Base-by-base conservation (phyloP, 805 yeast genomes). In the Kodamaea restingae region DNA sequence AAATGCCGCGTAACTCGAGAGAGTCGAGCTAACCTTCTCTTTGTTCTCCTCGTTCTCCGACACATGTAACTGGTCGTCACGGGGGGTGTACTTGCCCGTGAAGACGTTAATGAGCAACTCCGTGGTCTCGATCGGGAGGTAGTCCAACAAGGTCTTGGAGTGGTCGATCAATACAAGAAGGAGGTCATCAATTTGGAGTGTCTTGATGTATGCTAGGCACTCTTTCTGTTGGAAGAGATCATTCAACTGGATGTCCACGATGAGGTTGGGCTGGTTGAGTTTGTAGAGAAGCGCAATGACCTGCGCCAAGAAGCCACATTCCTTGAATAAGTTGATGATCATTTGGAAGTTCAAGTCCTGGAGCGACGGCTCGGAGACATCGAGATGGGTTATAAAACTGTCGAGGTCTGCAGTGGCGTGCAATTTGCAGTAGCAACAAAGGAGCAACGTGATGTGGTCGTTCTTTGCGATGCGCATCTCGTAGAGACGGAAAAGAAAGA, bases 31-130 rank as follows among this genome's bases (percentile, higher is more conserved):
- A 8, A 64, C 35, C 26, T 37, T 31, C 18, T 37, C 35, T 12
- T 32, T 27, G 8, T 18, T 22, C 11, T 20, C 22, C 32, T 28
- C 32, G n/a, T 31, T 30, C 12, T 22, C 36, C 9, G 35, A 21
- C 4, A 12, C 12, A 10, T 34, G 27, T 10, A 12, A n/a, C 38
- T 21, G 18, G 27, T 38, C 32, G 26, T 30, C 25, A 40, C 47
- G 15, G 51, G 7, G 88, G 83, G 20, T 65, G 56, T 82, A 91
- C 39, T 76, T 79, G 0, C 97, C 97, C 0, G 98, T 91, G 55
- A 91, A 93, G 0, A 91, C 84, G 20, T 84, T 83, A 36, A 93
- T 88, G 41, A 91, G 66, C 26, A 93, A 61, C 21, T 81, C 81
- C 1, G 96, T 88, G 0, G 95, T 84, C 40, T 83, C 88, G 41